A percentile compares a stretch with the other conserved stretches of the same genome.
These are phyloP conservation scores for Beta vulgaris DNA, from an alignment of 148 eudicot genomes.

Conservation along the genomic window DNA sequence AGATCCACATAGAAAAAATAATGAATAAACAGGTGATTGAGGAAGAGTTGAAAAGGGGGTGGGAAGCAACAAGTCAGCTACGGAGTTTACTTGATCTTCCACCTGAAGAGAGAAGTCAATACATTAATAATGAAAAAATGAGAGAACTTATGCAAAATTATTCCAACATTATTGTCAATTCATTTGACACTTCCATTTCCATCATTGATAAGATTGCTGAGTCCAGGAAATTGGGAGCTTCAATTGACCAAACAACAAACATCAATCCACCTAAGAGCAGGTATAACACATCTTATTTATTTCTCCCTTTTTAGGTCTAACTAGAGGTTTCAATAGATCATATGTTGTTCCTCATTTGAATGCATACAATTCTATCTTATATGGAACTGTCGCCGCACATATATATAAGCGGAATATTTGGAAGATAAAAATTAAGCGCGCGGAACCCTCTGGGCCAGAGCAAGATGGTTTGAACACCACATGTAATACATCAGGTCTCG, in stretches of 20 bases:
- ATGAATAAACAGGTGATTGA: neutral
- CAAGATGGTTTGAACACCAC: no score
- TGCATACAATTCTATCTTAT: no score
- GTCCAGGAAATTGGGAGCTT: neutral
- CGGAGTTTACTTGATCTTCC: neutral
- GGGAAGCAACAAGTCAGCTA: neutral
- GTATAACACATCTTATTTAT: neutral
- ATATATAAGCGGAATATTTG: no score
- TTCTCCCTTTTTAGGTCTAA: no score
- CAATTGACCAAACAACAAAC: neutral
- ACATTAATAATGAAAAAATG: neutral
- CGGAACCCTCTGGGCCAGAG: no score
- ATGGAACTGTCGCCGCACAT: no score
- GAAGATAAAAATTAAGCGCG: no score
- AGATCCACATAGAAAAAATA: no score
- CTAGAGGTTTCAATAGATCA: no score
- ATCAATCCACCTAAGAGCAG: neutral
- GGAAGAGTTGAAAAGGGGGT: neutral
- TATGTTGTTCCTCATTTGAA: no score
- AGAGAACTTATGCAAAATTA: neutral
- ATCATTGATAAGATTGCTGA: neutral
- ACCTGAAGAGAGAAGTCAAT: neutral
- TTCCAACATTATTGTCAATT: neutral
- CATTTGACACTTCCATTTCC: neutral
- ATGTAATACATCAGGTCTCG: no score